Conservation (phyloP, 2,329 filamentous ascomycete species). For the Alternaria sp. region DNA sequence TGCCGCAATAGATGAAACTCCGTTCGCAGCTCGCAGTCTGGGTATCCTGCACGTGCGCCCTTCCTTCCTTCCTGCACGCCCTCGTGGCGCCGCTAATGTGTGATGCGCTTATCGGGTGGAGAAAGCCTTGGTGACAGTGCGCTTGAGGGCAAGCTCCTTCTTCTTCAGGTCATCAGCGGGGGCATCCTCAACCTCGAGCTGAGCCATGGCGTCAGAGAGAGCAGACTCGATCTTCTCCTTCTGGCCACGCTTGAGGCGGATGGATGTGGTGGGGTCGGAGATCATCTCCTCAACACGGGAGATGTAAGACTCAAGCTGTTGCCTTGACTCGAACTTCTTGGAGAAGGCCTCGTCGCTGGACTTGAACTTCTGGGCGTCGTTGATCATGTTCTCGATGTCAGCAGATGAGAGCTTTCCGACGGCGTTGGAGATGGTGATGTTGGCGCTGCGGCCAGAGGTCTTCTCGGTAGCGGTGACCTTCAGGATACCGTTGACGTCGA, state of each 20-base stretch:
- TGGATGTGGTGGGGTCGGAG: constrained; percentile 91
- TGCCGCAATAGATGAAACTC: constrained; percentile 43
- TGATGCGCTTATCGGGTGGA: constrained; percentile 73
- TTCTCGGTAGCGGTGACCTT: constrained; percentile 99
- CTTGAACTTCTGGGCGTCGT: constrained; percentile 98
- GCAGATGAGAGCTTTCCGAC: constrained; percentile 94
- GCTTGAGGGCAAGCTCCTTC: constrained; percentile 98
- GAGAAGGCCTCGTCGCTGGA: constrained; percentile 95
- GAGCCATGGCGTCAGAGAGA: constrained; percentile 95
- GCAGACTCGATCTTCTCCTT: constrained; percentile 99
- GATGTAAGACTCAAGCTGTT: constrained; percentile 99
- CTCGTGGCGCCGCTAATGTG: constrained; percentile 10
- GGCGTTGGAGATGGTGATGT: constrained; percentile 99
- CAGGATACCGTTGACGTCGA: constrained; percentile 99
- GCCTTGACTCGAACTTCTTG: constrained; percentile 99
- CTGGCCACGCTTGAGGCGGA: constrained; percentile 98
- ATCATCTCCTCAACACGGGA: constrained; percentile 98
- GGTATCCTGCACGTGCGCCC: constrained; percentile 41
- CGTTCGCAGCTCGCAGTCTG: constrained; percentile 40
- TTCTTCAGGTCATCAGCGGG: constrained; percentile 96
- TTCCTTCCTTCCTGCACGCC: constrained; percentile 28
- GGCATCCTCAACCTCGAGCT: constrained; percentile 95
- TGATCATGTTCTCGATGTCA: constrained; percentile 99
- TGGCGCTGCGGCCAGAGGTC: constrained; percentile 95
- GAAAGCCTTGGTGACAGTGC: constrained; percentile 98